Evolutionary conservation across 768 basidiomycete genomes (phyloP).

Genomic region (Tulasnella sp.): DNA sequence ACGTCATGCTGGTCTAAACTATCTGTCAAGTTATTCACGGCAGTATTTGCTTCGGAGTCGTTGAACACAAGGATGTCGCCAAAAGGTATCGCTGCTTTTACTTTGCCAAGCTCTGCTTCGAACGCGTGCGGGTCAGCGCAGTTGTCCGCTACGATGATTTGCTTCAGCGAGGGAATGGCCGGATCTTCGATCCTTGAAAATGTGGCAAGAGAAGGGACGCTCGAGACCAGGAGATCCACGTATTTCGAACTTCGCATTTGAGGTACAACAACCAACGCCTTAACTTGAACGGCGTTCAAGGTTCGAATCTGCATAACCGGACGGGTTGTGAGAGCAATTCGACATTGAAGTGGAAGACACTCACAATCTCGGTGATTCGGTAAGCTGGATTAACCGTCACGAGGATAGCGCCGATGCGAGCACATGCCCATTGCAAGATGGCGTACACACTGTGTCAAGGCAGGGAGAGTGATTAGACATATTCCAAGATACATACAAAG

Average conservation of each 20-base stretch:
- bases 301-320: conserved; percentile 38
- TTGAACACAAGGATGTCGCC: conserved; percentile 61
- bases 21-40: conserved; percentile 31
- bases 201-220: conserved; percentile 45
- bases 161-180: conserved; percentile 47
- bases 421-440: conserved; percentile 74
- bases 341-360: conserved; percentile 19
- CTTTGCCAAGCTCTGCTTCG: conserved; percentile 29
- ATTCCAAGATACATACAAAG: background rate
- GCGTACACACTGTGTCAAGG: conserved; percentile 51
- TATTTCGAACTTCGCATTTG: conserved; percentile 54
- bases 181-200: conserved; percentile 44
- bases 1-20: conserved; percentile 51
- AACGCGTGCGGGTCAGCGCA: conserved; percentile 30
- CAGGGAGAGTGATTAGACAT: background rate
- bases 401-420: conserved; percentile 70
- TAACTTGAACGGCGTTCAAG: conserved; percentile 50
- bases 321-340: background rate
- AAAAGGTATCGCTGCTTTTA: conserved; percentile 53
- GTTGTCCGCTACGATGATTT: conserved; percentile 59
- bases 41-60: conserved; percentile 36
- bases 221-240: conserved; percentile 44
- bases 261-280: conserved; percentile 64
- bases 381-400: conserved; percentile 80
- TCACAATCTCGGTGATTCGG: conserved; percentile 54